phyloP scores from a whole-genome alignment of 2,329 filamentous ascomycete species.

The Periconia sp. region DNA sequence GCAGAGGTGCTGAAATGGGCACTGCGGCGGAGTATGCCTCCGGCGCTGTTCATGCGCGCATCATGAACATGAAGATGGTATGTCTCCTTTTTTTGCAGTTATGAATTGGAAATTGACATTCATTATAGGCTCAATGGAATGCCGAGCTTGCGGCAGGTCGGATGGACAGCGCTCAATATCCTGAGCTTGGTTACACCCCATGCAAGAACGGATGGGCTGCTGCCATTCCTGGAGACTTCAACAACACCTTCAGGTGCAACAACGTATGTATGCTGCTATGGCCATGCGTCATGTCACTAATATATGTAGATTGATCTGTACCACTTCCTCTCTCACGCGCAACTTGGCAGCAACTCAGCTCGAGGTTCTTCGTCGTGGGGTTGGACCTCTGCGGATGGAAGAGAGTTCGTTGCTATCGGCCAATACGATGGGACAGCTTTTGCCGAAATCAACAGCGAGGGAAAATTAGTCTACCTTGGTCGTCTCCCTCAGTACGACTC shows the following conservation, averaged over 20 bases:
- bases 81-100: not conserved
- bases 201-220: slow-evolving; percentile 38
- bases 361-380: slow-evolving; percentile 52
- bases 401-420: slow-evolving; percentile 56
- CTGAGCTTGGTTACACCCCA: slow-evolving; percentile 28
- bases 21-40: slow-evolving; percentile 37
- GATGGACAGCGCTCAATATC: slow-evolving; percentile 30
- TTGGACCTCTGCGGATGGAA: slow-evolving; percentile 53
- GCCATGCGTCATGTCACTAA: slow-evolving; percentile 7
- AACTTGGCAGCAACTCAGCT: slow-evolving; percentile 49
- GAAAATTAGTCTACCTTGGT: slow-evolving; percentile 54
- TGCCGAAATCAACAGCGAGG: slow-evolving; percentile 45
- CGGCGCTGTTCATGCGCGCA: slow-evolving; percentile 35
- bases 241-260: slow-evolving; percentile 41
- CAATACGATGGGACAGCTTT: slow-evolving; percentile 44
- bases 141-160: slow-evolving; percentile 27
- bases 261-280: slow-evolving; percentile 24
- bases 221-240: slow-evolving; percentile 34
- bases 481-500: slow-evolving; percentile 51
- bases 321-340: slow-evolving; percentile 56
- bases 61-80: slow-evolving; percentile 38
- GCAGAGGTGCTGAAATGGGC: slow-evolving; percentile 23
- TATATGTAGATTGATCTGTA: slow-evolving; percentile 51
- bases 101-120: slow-evolving; percentile 4
- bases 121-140: slow-evolving; percentile 23